Conservation (phyloP, 768 basidiomycete species). For the Xerocomellus amylosporus region DNA sequence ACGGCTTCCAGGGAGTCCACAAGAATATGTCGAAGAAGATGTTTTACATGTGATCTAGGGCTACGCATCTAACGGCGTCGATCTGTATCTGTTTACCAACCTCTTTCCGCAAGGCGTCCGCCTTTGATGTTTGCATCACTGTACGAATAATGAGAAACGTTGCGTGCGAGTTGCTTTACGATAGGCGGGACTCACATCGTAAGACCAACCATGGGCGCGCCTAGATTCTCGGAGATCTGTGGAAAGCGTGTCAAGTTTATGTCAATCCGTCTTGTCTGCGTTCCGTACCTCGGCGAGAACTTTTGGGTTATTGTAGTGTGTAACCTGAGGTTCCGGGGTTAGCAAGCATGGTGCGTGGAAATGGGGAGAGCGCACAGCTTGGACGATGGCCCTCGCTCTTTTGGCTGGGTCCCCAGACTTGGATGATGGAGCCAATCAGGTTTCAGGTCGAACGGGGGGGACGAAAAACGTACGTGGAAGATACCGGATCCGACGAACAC, state of each 20-base stretch:
- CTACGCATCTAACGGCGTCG: not conserved
- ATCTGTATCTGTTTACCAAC: slow-evolving; percentile 48
- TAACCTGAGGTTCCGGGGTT: slow-evolving; percentile 49
- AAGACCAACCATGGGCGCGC: slow-evolving; percentile 91
- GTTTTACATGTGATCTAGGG: slow-evolving; percentile 33
- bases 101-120: slow-evolving; percentile 65
- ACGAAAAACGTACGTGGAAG: slow-evolving; percentile 67
- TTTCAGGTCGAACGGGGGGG: not conserved
- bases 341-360: not conserved
- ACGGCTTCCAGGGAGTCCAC: slow-evolving; percentile 34
- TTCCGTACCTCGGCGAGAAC: slow-evolving; percentile 76
- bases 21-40: slow-evolving; percentile 28
- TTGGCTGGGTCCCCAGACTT: slow-evolving; percentile 93
- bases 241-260: not conserved
- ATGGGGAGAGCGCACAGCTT: slow-evolving; percentile 61
- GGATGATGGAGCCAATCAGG: slow-evolving; percentile 1
- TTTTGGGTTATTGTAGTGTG: slow-evolving; percentile 94
- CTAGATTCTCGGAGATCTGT: slow-evolving; percentile 78
- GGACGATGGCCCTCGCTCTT: slow-evolving; percentile 92
- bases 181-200: slow-evolving; percentile 60
- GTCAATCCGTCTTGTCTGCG: not conserved
- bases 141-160: slow-evolving; percentile 2
- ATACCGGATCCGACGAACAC: slow-evolving; percentile 99
- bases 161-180: not conserved
- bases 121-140: slow-evolving; percentile 71